Base-by-base conservation (phyloP, 352 stramenopile species). In the Phytophthora cajani region DNA sequence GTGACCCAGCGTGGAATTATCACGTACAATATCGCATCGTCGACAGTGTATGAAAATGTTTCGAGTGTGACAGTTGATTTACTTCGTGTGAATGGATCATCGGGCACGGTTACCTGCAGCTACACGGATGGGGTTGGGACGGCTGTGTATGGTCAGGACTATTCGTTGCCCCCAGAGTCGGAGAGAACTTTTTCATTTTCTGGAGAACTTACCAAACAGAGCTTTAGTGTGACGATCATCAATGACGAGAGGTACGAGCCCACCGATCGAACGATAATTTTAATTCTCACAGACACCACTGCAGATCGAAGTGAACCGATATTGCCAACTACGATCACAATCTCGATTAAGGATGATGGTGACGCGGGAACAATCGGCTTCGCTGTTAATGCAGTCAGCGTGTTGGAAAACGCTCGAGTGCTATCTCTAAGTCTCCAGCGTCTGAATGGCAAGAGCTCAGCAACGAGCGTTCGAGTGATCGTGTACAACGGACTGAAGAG, bases 321-420 rank as follows among this genome's bases (percentile, higher is more conserved):
- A 5, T 23, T 38, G 2, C 54, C 69, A 2, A 64, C 49, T 17
- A 66, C n/a, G 1, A 58, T 62, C 5, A 69, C 60, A 16, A 69
- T 89, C 10, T 75, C 64, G 2, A 86, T 92, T 50, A 8, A 55
- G 1, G 84, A 92, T 52, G 84, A 90, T 21, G 84, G 80, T 0
- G 84, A 92, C 51, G 82, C 80, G 23, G 84, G 84, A 3, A 67
- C 32, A 50, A 79, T 92, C 36, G 75, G 75, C 4, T 92, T 92
- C 71, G 64, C 27, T 4, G 42, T 49, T 5, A 40, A 33, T 1
- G 53, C 69, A 1, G 21, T 80, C 1, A 62, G 17, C 0, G 70
- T 85, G 1, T 21, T 52, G 9, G 84, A 92, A 57, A 75, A 69
- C 17, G 63, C 51, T 1, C 54, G 57, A 1, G 53, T 64, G 0